These are phyloP conservation scores for Scedosporium minutisporum DNA, from an alignment of 2,329 filamentous ascomycete species.

Conservation along the genomic window DNA sequence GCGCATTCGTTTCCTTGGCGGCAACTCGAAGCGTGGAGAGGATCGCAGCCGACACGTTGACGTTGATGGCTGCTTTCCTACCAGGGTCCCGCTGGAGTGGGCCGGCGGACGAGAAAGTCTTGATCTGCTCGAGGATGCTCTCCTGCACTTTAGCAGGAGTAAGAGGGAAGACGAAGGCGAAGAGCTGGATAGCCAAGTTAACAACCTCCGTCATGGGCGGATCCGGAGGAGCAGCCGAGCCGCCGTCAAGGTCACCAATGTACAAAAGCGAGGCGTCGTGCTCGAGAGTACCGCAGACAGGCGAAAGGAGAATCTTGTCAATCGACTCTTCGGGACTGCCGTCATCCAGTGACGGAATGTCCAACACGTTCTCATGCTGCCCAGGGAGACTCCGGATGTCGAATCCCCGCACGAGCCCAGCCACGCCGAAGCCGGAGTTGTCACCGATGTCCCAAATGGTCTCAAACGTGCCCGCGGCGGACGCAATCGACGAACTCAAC, in stretches of 20 bases:
- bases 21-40: constrained; percentile 74
- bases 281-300: constrained; percentile 74
- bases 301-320: constrained; percentile 52
- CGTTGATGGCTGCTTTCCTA: constrained; percentile 78
- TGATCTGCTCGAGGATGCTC: constrained; percentile 87
- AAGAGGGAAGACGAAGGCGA: constrained; percentile 81
- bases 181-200: constrained; percentile 86
- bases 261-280: constrained; percentile 83
- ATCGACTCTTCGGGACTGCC: constrained; percentile 55
- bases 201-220: constrained; percentile 88
- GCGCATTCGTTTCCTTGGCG: constrained; percentile 66
- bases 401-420: constrained; percentile 72
- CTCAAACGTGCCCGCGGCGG: constrained; percentile 80
- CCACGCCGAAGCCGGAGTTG: constrained; percentile 90
- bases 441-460: constrained; percentile 92
- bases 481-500: constrained; percentile 83
- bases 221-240: constrained; percentile 45
- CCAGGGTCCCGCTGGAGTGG: constrained; percentile 77
- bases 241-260: constrained; percentile 35
- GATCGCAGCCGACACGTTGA: constrained; percentile 80
- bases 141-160: constrained; percentile 90
- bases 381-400: constrained; percentile 61
- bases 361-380: constrained; percentile 41
- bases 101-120: constrained; percentile 74
- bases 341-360: constrained; percentile 30